Base-by-base conservation (phyloP, 257 asterid genomes). In the Lithospermum erythrorhizon region DNA sequence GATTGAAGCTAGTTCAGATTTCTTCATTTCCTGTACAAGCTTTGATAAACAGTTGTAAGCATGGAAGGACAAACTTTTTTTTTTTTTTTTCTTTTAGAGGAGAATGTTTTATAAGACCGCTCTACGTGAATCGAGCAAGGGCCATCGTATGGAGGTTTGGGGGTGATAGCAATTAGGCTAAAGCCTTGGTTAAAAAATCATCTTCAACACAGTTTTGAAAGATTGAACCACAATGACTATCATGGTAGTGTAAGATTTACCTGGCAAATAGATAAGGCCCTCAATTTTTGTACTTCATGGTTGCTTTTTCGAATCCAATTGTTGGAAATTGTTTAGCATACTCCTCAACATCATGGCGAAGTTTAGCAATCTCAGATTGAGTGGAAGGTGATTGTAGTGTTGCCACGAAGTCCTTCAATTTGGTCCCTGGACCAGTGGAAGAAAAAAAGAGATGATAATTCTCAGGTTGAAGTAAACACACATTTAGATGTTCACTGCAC, bases 271-370 rank as follows among this genome's bases (percentile, higher is more conserved):
- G 59, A 37, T 61, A 70, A 58, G 73, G 62, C 64, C 53, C 68
- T 74, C 65, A 88, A 73, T 76, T 75, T 64, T 85, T 88, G 84
- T 85, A 88, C 81, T 88, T 88, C 95, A 88, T 88, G 76, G 91
- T 85, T 68, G 78, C 94, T 65, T 82, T 87, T 77, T 85, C 95
- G 52, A 87, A 87, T 21, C 96, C 94, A 51, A 87, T 78, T 24
- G 96, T 85, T 18, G 96, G 96, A 62, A 85, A 87, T 73, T 83
- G 96, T 75, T 87, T 85, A 0, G 91, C 94, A 16, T 65, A 87
- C 70, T 84, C 87, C 74, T 84, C 96, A 70, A 87, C 87, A 0
- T 75, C 85, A 20, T 66, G 76, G 56, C 87, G 87, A 49, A 86
- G 86, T 72, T 81, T 81, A 2, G 78, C 75, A 55, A 78, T 67